Evolutionary conservation across 2,329 filamentous ascomycete species (phyloP).

Genomic region (Sporothrix protearum): DNA sequence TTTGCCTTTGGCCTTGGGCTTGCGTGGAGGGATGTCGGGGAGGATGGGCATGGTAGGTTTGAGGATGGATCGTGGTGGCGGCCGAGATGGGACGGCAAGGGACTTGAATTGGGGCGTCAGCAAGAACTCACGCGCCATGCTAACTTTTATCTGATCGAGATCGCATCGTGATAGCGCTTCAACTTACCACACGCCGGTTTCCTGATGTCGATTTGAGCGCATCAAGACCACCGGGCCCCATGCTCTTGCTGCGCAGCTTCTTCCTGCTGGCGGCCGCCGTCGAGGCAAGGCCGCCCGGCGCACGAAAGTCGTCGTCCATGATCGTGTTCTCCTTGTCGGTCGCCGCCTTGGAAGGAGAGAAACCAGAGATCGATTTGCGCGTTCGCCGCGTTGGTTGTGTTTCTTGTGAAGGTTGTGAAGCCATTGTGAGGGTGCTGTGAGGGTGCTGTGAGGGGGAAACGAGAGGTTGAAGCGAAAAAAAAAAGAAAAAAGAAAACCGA

Average conservation of each 20-base stretch:
- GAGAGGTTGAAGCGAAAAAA: neutral
- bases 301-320: constrained; percentile 55
- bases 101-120: too few relatives aligned
- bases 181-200: constrained; percentile 72
- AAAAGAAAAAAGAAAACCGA: neutral
- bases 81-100: constrained; percentile 50
- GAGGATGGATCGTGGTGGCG: constrained; percentile 67
- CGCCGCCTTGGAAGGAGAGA: constrained; percentile 48
- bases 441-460: neutral
- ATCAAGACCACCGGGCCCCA: constrained; percentile 87
- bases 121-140: too few relatives aligned
- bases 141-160: too few relatives aligned
- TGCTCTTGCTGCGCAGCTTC: constrained; percentile 90
- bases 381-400: constrained; percentile 54
- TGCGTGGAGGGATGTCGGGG: constrained; percentile 63
- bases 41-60: constrained; percentile 70
- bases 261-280: constrained; percentile 51
- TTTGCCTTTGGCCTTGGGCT: constrained; percentile 54
- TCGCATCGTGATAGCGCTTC: constrained; percentile 27
- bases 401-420: constrained; percentile 39
- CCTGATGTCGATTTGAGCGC: constrained; percentile 70
- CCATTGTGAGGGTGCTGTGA: constrained; percentile 37
- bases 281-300: constrained; percentile 33
- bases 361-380: constrained; percentile 68
- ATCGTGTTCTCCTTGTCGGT: constrained; percentile 77